Base-by-base conservation (phyloP, 176 grass and related monocot species). In the Carex myosuroides region DNA sequence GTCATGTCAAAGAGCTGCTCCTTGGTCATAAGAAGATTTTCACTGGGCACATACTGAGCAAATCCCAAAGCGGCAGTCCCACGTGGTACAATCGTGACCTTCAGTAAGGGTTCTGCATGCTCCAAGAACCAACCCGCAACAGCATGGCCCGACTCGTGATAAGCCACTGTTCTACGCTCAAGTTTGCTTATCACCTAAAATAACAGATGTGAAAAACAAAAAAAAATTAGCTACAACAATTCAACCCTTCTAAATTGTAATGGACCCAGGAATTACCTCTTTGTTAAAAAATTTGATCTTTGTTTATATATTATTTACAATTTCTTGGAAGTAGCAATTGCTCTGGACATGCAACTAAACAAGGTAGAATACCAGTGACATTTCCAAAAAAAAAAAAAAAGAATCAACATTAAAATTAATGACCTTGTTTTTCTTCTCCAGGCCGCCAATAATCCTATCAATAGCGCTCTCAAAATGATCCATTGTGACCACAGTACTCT, bases 391-490 rank as follows among this genome's bases (percentile, higher is more conserved):
- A 77, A 58, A 77, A 3, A 84, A 85, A 3, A 85, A 85, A 80
- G 5, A 64, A 42, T 8, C 44, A 74, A n/a, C 20, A 26, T 24
- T 5, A 48, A 76, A 58, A 33, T 84, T 76, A 1, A 33, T 52
- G 87, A 95, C 96, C 89, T 90, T 95, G 80, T 98, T 98, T 89
- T 98, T 98, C 91, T 98, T 98, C 88, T 95, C 93, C 70, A 95
- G 84, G 18, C 93, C 96, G 16, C 96, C 96, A 33, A 98, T 98
- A 60, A 95, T 88, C 80, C 96, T 91, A 79, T 93, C 92, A 90
- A 95, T 90, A 64, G 96, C 96, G 83, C 87, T 59, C 66, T 95
- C 96, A 89, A 98, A 95, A 92, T 93, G 93, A 4, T 91, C 75
- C 85, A 95, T 93, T 46, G 91, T 93, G 65, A 95, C 87, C 64